Evolutionary conservation across 2,329 filamentous ascomycete species (phyloP).

Genomic region (Ophiobolus disseminans): DNA sequence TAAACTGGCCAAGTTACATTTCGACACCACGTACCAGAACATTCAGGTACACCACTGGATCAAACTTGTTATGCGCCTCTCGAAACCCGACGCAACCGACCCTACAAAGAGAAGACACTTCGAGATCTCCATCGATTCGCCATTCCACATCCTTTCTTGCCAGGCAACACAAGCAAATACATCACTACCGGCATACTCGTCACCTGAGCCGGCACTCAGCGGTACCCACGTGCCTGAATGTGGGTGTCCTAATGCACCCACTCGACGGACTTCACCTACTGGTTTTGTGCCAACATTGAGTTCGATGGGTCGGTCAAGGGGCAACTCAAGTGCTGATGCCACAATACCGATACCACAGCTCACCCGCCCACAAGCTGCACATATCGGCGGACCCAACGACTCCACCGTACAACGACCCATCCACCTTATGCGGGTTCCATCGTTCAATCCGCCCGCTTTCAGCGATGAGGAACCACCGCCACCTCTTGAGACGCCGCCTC

Average conservation of each 20-base stretch:
- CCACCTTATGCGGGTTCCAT: slow-evolving; percentile 81
- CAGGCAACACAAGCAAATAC: slow-evolving; percentile 92
- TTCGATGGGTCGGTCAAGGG: slow-evolving; percentile 55
- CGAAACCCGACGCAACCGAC: slow-evolving; percentile 79
- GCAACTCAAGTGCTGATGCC: slow-evolving; percentile 34
- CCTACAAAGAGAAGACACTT: slow-evolving; percentile 84
- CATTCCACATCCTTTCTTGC: slow-evolving; percentile 91
- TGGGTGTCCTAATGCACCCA: slow-evolving; percentile 71
- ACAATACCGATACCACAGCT: slow-evolving; percentile 48
- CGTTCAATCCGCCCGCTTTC: slow-evolving; percentile 87
- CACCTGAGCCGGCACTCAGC: slow-evolving; percentile 52
- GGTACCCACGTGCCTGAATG: slow-evolving; percentile 59
- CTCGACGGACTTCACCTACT: slow-evolving; percentile 57
- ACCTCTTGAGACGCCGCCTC: slow-evolving; percentile 78
- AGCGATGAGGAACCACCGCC: slow-evolving; percentile 80
- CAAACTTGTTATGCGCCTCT: slow-evolving; percentile 95
- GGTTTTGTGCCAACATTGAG: slow-evolving; percentile 64
- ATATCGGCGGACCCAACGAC: slow-evolving; percentile 55
- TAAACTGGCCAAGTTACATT: slow-evolving; percentile 71
- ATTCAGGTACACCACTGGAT: slow-evolving; percentile 97
- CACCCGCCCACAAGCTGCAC: slow-evolving; percentile 58
- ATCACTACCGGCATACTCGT: slow-evolving; percentile 79
- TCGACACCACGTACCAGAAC: slow-evolving; percentile 92
- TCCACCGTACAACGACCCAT: slow-evolving; percentile 71
- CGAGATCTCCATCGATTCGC: slow-evolving; percentile 95